Conservation (phyloP, 83 land plant genomes). For the Picea abies region DNA sequence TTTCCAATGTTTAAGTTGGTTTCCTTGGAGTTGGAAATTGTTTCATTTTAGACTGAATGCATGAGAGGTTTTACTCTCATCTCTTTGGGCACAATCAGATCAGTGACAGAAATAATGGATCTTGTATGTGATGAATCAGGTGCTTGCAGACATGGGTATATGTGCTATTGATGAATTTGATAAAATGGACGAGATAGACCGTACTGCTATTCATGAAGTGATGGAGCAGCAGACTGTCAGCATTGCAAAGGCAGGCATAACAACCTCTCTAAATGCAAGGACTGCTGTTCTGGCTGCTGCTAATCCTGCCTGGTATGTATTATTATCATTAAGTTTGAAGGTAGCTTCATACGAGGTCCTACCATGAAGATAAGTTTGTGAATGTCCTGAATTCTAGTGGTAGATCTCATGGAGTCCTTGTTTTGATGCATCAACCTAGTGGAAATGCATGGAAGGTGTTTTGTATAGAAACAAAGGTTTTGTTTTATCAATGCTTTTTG, state of each 20-base stretch:
- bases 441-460: too few species aligned
- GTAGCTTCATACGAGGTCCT: not conserved
- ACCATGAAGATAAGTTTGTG: not conserved
- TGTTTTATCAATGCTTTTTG: too few species aligned
- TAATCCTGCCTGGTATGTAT: conserved; percentile 93
- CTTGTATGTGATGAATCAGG: conserved; percentile 45
- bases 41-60: not conserved
- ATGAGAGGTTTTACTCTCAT: not conserved
- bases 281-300: conserved; percentile 99
- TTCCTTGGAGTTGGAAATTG: not conserved
- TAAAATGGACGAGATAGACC: conserved; percentile 99
- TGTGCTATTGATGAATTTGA: conserved; percentile 99
- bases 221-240: conserved; percentile 99
- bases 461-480: too few species aligned
- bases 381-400: not conserved
- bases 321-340: not conserved
- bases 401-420: not conserved
- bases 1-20: too few species aligned
- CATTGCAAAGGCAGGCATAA: conserved; percentile 99
- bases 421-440: not conserved
- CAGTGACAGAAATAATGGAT: not conserved
- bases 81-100: not conserved
- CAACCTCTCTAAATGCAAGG: conserved; percentile 95
- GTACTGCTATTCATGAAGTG: conserved; percentile 98
- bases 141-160: conserved; percentile 98